phyloP scores from a whole-genome alignment of 2,329 filamentous ascomycete genomes.

The Magnaporthiopsis incrustans region DNA sequence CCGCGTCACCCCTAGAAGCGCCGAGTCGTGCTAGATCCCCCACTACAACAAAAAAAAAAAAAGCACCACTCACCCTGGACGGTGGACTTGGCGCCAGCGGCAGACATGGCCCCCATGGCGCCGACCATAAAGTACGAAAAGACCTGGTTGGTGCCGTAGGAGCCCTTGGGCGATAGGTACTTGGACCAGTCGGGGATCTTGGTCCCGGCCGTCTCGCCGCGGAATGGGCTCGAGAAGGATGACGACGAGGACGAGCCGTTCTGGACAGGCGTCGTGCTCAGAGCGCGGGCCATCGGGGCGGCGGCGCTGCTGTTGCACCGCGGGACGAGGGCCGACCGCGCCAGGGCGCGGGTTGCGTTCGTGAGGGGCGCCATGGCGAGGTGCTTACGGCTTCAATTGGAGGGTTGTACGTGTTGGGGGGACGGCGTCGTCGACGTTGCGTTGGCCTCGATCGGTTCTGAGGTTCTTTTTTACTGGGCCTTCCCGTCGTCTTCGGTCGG shows the following conservation, averaged over 20 bases:
- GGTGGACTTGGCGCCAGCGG: conserved; percentile 93
- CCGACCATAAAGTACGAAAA: conserved; percentile 99
- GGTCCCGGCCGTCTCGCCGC: conserved; percentile 47
- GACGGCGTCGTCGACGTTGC: not conserved
- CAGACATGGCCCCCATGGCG: conserved; percentile 83
- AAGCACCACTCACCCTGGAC: conserved; percentile 71
- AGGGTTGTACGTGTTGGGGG: not conserved
- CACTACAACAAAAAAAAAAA: not conserved
- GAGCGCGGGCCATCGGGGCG: conserved; percentile 39
- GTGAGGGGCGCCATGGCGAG: conserved; percentile 60
- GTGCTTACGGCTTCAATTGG: not conserved
- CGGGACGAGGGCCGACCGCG: conserved; percentile 38
- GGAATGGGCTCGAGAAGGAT: conserved; percentile 46
- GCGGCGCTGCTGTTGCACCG: conserved; percentile 23
- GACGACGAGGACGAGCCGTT: not conserved
- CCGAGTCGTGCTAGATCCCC: not conserved
- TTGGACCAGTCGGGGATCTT: conserved; percentile 85
- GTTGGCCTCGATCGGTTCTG: not conserved
- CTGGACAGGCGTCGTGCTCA: conserved; percentile 38
- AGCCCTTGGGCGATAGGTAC: conserved; percentile 63
- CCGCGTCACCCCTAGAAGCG: not conserved
- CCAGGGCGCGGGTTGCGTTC: conserved; percentile 59
- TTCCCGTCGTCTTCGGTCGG: not conserved
- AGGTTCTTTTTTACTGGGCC: conserved; percentile 13
- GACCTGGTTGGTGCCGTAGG: conserved; percentile 68